Conservation (phyloP, 169 alveolate species). For the Toxoplasma gondii region DNA sequence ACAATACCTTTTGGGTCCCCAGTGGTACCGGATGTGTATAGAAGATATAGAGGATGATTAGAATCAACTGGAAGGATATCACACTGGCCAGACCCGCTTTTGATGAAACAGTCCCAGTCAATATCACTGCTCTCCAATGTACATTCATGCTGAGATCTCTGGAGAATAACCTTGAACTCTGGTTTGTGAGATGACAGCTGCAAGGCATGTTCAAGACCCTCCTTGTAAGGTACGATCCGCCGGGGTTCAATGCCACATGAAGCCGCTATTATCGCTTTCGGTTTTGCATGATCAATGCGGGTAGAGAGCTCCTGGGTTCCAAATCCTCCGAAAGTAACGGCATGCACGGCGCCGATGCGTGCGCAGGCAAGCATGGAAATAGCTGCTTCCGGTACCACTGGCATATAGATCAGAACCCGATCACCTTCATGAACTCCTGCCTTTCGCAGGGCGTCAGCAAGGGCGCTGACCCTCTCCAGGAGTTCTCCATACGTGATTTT, state of each 20-base stretch:
- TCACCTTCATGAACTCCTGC: constrained; percentile 93
- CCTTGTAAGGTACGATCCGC: constrained; percentile 79
- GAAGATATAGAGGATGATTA: constrained; percentile 87
- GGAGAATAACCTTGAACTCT: constrained; percentile 68
- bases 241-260: constrained; percentile 90
- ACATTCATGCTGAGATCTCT: constrained; percentile 67
- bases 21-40: constrained; percentile 95
- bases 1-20: constrained; percentile 95
- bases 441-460: constrained; percentile 89
- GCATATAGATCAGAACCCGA: constrained; percentile 93
- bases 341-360: constrained; percentile 78
- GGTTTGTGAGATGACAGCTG: constrained; percentile 68
- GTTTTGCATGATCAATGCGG: constrained; percentile 85
- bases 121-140: neutral
- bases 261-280: constrained; percentile 87
- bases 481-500: constrained; percentile 82
- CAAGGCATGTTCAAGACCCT: constrained; percentile 83
- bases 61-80: constrained; percentile 82
- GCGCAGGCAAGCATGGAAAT: constrained; percentile 93
- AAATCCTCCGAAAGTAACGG: constrained; percentile 96
- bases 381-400: constrained; percentile 92
- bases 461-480: constrained; percentile 79
- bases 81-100: neutral
- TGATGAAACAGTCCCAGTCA: neutral
- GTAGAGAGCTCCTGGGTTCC: constrained; percentile 89